A percentile compares a stretch with the other conserved stretches of the same genome.
These are phyloP conservation scores for Boletus pseudo-olivaceus DNA, from an alignment of 768 basidiomycete species.

Conservation along the genomic window DNA sequence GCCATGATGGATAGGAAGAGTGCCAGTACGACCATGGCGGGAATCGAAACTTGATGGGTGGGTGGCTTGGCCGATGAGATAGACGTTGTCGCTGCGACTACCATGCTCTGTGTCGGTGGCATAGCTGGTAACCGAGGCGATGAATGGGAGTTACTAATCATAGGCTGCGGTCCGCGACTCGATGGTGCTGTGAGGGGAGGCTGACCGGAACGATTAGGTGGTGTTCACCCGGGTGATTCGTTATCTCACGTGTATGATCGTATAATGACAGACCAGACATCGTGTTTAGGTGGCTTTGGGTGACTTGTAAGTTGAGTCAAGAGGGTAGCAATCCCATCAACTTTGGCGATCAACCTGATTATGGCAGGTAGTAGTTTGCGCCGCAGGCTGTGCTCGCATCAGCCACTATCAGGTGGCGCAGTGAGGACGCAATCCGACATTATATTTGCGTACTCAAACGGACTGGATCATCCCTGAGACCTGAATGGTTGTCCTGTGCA, in stretches of 20 bases:
- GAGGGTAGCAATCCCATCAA: neutral
- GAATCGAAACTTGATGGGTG: conserved; percentile 13
- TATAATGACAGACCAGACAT: neutral
- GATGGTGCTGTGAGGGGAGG: conserved; percentile 6
- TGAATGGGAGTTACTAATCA: neutral
- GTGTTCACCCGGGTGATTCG: neutral
- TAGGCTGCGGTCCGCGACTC: neutral
- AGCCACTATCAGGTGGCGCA: neutral
- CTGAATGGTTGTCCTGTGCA: neutral
- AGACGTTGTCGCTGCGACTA: neutral
- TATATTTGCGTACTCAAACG: neutral
- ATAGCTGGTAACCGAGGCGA: neutral
- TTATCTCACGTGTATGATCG: neutral
- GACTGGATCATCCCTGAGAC: neutral
- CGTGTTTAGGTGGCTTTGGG: neutral
- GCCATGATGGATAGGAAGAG: conserved; percentile 20
- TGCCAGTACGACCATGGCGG: conserved; percentile 19
- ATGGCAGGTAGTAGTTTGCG: conserved; percentile 10
- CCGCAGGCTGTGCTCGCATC: neutral
- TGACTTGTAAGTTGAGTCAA: neutral
- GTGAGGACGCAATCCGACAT: neutral
- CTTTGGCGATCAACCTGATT: conserved; percentile 7
- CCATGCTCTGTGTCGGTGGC: conserved; percentile 16
- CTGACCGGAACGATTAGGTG: conserved; percentile 6
- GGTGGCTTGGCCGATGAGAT: neutral